Conservation (phyloP, 2,329 filamentous ascomycete species). For the Fusarium armeniacum region DNA sequence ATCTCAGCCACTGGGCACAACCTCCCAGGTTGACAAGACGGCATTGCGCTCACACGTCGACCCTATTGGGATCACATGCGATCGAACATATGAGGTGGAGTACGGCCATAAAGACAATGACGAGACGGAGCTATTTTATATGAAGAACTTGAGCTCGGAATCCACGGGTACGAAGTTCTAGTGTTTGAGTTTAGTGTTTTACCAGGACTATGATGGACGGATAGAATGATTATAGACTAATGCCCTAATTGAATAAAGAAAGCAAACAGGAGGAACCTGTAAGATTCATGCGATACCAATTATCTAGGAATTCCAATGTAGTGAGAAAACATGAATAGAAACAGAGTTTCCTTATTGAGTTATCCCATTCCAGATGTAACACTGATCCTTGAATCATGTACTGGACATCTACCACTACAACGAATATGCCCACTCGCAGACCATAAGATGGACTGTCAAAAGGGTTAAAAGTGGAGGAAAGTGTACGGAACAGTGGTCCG, state of each 20-base stretch:
- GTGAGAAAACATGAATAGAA: too few relatives aligned
- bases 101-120: constrained; percentile 50
- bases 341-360: neutral
- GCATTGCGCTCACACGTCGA: constrained; percentile 17
- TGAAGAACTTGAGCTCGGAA: constrained; percentile 44
- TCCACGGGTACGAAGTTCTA: constrained; percentile 27
- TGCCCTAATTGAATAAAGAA: neutral
- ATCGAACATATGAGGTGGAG: constrained; percentile 56
- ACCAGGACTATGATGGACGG: neutral
- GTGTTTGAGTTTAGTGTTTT: neutral
- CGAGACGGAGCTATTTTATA: constrained; percentile 52
- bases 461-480: neutral
- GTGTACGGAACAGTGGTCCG: neutral
- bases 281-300: neutral
- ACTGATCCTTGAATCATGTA: neutral
- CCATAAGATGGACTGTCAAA: neutral
- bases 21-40: constrained; percentile 40
- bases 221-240: neutral
- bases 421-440: neutral
- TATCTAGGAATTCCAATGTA: too few relatives aligned
- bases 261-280: neutral
- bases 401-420: neutral
- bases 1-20: constrained; percentile 32
- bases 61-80: constrained; percentile 51
- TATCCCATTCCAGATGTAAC: neutral